Conservation (phyloP, 257 asterid genomes). For the Capsicum rhomboideum region DNA sequence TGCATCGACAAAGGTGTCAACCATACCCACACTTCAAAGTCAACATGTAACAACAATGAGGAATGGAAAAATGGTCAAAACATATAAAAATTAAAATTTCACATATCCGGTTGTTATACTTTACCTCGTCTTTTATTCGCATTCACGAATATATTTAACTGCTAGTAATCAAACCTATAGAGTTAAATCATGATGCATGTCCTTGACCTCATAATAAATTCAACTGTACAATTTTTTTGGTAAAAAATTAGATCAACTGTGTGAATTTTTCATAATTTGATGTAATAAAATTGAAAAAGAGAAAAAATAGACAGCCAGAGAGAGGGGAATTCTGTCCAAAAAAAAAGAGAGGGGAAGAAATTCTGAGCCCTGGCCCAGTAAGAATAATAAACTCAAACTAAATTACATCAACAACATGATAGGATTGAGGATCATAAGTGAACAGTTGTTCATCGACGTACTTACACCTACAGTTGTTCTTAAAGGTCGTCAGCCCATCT, state of each 20-base stretch:
- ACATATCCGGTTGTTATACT: too few relatives aligned
- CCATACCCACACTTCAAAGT: too few relatives aligned
- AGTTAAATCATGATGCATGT: too few relatives aligned
- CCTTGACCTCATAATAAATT: too few relatives aligned
- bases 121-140: too few relatives aligned
- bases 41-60: too few relatives aligned
- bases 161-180: too few relatives aligned
- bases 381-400: background rate
- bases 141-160: too few relatives aligned
- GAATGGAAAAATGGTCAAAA: too few relatives aligned
- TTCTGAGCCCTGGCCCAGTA: background rate
- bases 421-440: background rate
- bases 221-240: too few relatives aligned
- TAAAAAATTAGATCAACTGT: background rate
- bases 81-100: too few relatives aligned
- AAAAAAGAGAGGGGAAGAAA: background rate
- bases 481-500: constrained; percentile 39
- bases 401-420: background rate
- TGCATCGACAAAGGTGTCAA: too few relatives aligned
- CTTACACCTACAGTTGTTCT: constrained; percentile 20
- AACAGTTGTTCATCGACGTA: background rate
- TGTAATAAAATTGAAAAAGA: background rate
- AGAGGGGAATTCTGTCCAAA: background rate
- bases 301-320: background rate
- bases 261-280: background rate